Evolutionary conservation across 805 yeast species (phyloP), one percentile per base, ranked within the genome.

Genomic region (Lachancea meyersii): DNA sequence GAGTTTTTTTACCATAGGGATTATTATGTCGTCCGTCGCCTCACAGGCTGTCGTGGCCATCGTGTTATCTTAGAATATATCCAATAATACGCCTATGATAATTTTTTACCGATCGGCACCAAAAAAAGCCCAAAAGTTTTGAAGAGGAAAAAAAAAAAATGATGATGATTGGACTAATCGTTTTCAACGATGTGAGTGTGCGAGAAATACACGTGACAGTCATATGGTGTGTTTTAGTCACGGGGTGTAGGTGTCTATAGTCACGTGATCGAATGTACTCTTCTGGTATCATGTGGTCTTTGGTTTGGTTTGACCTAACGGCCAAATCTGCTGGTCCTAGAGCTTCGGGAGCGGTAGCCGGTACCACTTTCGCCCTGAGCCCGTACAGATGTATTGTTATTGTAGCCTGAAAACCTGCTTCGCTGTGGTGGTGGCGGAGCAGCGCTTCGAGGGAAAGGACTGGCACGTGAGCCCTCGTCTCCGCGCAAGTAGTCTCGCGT

Each of bases 321-420:
- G 10, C 13, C 28, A 26, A 26, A 26, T 10, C 28, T 5, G 10
- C 35, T 18, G 19, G 35, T 28, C 18, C 41, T 28, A 5, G 32
- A 20, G 21, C 33, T 28, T 21, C 41, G 20, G 16, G 41, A 26
- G 28, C 28, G 28, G 13, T 26, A 26, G 13, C 28, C 28, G 13
- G 28, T 26, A 5, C 13, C 28, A 28, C 16, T 22, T 38, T 31
- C 28, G 30, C n/a, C n/a, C n/a, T n/a, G n/a, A n/a, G n/a, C n/a
- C n/a, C n/a, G n/a, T n/a, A n/a, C n/a, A n/a, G n/a, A n/a, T n/a
- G n/a, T n/a, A n/a, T n/a, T n/a, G n/a, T 6, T 22, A 18, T 20
- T 38, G 35, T 28, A 30, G 27, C 41, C 41, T 11, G 34, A 28
- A 22, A 38, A 38, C n/a, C 41, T 28, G 34, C 41, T 38, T 19